Evolutionary conservation across 2,329 filamentous ascomycete genomes (phyloP).

Genomic region (Exserohilum rostratum): DNA sequence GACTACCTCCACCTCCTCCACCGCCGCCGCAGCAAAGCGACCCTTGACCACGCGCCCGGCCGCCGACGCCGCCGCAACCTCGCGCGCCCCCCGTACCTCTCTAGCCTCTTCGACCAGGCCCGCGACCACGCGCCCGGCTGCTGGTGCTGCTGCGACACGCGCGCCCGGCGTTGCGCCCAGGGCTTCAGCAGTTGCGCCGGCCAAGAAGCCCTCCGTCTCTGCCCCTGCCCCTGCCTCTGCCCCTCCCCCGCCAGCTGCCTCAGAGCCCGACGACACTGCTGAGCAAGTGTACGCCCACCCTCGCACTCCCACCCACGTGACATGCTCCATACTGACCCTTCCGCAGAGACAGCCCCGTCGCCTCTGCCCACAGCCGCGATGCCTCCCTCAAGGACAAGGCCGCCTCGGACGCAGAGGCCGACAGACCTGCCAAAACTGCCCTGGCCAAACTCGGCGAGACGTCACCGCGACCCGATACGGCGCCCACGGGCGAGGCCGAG

Average conservation of each 20-base stretch:
- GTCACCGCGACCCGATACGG: slow-evolving; percentile 38
- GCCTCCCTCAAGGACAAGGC: slow-evolving; percentile 42
- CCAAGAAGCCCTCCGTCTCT: slow-evolving; percentile 39
- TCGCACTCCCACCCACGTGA: background rate
- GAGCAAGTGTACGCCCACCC: slow-evolving; percentile 11
- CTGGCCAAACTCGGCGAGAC: slow-evolving; percentile 41
- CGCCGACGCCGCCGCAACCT: slow-evolving; percentile 28
- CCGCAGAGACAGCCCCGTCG: slow-evolving; percentile 27
- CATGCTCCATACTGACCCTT: background rate
- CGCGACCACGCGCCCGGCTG: slow-evolving; percentile 31
- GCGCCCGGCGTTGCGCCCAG: slow-evolving; percentile 28
- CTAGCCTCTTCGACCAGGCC: slow-evolving; percentile 33
- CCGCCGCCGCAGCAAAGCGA: slow-evolving; percentile 36
- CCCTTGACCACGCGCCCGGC: slow-evolving; percentile 36
- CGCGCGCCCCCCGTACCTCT: slow-evolving; percentile 39
- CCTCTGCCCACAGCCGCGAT: slow-evolving; percentile 32
- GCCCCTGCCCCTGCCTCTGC: slow-evolving; percentile 23
- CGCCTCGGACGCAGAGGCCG: slow-evolving; percentile 45
- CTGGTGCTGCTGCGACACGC: slow-evolving; percentile 27
- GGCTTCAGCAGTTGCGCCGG: slow-evolving; percentile 26
- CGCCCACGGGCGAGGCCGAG: slow-evolving; percentile 39
- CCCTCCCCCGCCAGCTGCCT: slow-evolving; percentile 13
- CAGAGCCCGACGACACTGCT: slow-evolving; percentile 12
- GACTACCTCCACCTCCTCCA: slow-evolving; percentile 7
- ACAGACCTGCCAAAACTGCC: slow-evolving; percentile 37